These are phyloP conservation scores for Dillenia turbinata DNA, from an alignment of 164 flowering plant species.

Conservation along the genomic window DNA sequence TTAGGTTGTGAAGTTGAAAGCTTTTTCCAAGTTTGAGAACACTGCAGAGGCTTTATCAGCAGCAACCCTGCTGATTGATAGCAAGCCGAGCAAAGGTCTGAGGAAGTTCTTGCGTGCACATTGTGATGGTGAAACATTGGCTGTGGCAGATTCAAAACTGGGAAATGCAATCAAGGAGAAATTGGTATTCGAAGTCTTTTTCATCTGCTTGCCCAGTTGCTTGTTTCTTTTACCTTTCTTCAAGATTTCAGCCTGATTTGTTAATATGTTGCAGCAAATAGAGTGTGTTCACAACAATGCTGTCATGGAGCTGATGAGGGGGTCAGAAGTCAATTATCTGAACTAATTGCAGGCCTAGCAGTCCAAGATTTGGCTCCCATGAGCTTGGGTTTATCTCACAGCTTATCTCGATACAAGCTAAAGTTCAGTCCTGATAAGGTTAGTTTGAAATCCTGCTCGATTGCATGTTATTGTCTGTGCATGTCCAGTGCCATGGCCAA, in stretches of 20 bases:
- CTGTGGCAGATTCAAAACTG: constrained; percentile 86
- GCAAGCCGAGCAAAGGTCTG: constrained; percentile 83
- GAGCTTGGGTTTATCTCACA: constrained; percentile 95
- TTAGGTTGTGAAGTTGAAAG: constrained; percentile 90
- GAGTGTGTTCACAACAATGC: constrained; percentile 75
- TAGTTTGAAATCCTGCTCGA: background rate
- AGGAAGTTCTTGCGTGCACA: constrained; percentile 78
- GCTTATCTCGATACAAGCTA: constrained; percentile 87
- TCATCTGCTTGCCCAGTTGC: background rate
- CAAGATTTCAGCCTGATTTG: background rate
- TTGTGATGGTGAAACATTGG: constrained; percentile 77
- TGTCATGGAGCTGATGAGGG: constrained; percentile 96
- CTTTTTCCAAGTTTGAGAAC: constrained; percentile 89
- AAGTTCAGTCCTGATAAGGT: constrained; percentile 98
- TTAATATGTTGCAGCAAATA: constrained; percentile 42
- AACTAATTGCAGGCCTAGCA: constrained; percentile 81
- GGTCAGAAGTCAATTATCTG: constrained; percentile 75
- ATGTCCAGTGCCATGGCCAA: no score
- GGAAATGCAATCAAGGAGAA: constrained; percentile 88
- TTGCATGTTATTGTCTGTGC: no score
- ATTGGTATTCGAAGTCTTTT: constrained; percentile 36
- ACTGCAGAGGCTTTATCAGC: constrained; percentile 78
- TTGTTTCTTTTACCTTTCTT: background rate
- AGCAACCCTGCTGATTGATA: constrained; percentile 63
- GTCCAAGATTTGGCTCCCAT: constrained; percentile 90